These are phyloP conservation scores for Parasitella parasitica DNA, from an alignment of 371 early-diverging fungal genomes.

Conservation along the genomic window DNA sequence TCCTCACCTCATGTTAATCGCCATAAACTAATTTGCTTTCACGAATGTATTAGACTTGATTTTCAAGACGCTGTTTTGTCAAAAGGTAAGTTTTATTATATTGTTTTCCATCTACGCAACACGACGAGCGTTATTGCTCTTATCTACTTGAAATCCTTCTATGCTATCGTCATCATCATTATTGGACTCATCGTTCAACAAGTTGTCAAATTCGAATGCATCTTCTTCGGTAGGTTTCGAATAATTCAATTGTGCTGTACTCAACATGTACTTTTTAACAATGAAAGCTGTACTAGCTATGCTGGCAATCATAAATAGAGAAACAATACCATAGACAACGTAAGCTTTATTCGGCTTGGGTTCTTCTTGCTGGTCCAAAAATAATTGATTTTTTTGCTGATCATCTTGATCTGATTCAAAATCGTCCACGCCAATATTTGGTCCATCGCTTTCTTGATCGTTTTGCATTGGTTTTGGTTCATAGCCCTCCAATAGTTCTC, in stretches of 20 bases:
- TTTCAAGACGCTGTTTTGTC: no score
- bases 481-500: slow-evolving; percentile 39
- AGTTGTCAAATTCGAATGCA: slow-evolving; percentile 20
- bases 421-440: background rate
- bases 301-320: slow-evolving; percentile 9
- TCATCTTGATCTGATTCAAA: background rate
- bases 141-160: background rate
- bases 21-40: no score
- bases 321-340: background rate
- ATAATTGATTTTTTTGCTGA: background rate
- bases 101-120: no score
- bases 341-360: background rate
- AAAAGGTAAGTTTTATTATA: no score
- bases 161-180: background rate
- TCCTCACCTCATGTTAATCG: no score
- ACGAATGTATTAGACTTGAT: no score
- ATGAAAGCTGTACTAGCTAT: slow-evolving; percentile 13
- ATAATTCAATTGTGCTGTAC: background rate
- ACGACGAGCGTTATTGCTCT: no score
- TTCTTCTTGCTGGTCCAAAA: background rate
- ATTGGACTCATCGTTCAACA: background rate
- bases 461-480: background rate
- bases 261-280: slow-evolving; percentile 14
- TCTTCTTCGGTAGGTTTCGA: slow-evolving; percentile 3
- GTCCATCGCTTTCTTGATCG: background rate